phyloP scores from a whole-genome alignment of 2,329 filamentous ascomycete species.

The Cladorrhinum sp. region DNA sequence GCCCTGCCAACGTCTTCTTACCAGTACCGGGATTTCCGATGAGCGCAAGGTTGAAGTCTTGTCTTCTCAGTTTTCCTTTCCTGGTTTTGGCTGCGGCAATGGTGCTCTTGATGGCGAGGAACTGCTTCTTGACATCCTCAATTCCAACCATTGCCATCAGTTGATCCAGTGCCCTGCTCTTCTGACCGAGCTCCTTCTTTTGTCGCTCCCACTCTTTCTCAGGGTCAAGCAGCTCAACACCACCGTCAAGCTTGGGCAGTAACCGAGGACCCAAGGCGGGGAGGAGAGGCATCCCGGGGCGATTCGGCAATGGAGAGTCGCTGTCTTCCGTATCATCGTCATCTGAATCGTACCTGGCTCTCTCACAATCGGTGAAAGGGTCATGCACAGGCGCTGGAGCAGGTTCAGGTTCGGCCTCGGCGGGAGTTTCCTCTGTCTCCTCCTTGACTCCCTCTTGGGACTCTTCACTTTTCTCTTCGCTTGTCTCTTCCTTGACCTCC shows the following conservation, averaged over 20 bases:
- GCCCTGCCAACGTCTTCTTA: constrained; percentile 58
- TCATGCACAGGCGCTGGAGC: background rate
- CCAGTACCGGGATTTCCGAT: constrained; percentile 37
- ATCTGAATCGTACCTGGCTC: background rate
- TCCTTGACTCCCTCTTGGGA: background rate
- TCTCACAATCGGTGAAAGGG: constrained; percentile 3
- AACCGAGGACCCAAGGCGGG: constrained; percentile 3
- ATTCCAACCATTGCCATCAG: constrained; percentile 63
- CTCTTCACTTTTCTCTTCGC: background rate
- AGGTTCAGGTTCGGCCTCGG: background rate
- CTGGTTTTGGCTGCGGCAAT: constrained; percentile 18
- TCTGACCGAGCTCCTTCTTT: constrained; percentile 46
- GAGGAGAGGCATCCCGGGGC: constrained; percentile 9
- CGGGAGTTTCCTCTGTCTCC: background rate
- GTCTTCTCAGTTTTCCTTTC: constrained; percentile 37
- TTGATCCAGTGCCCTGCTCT: constrained; percentile 53
- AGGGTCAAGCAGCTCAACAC: constrained; percentile 1
- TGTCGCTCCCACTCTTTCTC: constrained; percentile 33
- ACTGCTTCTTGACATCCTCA: constrained; percentile 57
- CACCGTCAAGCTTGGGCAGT: background rate
- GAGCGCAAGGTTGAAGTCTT: constrained; percentile 45
- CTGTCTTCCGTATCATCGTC: constrained; percentile 1
- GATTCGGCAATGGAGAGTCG: background rate
- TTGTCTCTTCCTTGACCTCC: background rate
- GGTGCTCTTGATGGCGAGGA: constrained; percentile 54